These are phyloP conservation scores for Lactarius psammicola DNA, from an alignment of 768 basidiomycete genomes.

Conservation along the genomic window DNA sequence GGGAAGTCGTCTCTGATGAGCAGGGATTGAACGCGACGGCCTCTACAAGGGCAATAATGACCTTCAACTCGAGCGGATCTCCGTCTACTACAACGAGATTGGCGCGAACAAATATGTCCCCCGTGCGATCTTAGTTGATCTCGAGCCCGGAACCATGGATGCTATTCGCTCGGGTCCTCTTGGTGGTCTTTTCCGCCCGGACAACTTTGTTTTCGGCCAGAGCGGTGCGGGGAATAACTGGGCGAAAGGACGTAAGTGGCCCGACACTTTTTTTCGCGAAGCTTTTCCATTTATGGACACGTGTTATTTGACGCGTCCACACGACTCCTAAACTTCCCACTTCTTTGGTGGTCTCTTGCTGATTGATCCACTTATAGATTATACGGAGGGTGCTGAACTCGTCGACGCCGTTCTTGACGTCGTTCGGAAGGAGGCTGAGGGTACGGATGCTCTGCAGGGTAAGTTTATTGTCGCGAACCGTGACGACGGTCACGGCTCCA, in stretches of 20 bases:
- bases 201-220: constrained; percentile 98
- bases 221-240: constrained; percentile 99
- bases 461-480: constrained; percentile 33
- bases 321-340: constrained; percentile 20
- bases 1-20: constrained; percentile 98
- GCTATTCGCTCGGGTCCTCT: constrained; percentile 88
- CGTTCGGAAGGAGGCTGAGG: constrained; percentile 98
- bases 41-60: constrained; percentile 91
- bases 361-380: constrained; percentile 48
- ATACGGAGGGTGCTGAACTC: constrained; percentile 96
- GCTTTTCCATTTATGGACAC: not conserved
- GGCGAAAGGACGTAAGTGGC: constrained; percentile 95
- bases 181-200: constrained; percentile 91
- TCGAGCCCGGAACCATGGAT: constrained; percentile 97
- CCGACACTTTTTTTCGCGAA: not conserved
- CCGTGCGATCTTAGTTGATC: constrained; percentile 94
- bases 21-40: constrained; percentile 95
- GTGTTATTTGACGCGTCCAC: constrained; percentile 23
- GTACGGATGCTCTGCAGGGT: constrained; percentile 96
- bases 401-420: constrained; percentile 98
- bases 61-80: constrained; percentile 95
- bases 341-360: constrained; percentile 28
- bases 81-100: constrained; percentile 97
- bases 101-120: constrained; percentile 97
- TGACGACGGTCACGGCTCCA: not conserved